Base-by-base conservation (phyloP, 805 yeast genomes). In the Candida vartiovaarae region DNA sequence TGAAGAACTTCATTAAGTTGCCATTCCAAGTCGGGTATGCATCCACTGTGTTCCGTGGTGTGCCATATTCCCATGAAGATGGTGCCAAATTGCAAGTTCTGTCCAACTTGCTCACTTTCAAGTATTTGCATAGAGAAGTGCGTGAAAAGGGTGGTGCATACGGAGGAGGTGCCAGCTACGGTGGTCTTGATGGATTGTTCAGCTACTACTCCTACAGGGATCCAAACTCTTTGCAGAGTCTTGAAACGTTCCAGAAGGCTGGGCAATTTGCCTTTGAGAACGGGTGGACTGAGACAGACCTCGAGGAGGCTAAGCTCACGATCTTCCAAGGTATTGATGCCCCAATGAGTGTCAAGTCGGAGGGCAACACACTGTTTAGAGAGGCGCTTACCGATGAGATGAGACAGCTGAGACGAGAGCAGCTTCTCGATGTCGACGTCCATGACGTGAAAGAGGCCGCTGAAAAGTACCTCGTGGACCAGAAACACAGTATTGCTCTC, bases 111-210 rank as follows among this genome's bases (percentile, higher is more conserved):
- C 62, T 89, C 52, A 82, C 95, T 0, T 90, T 83, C 64, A 86
- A 84, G 57, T 78, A 85, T 52, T 67, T 93, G 39, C 99, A 93
- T 62, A 76, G 87, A 9, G 95, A 89, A 50, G 80, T 93, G 33
- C 76, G 99, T 52, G 99, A 93, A 59, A 80, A 91, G 56, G 96
- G 96, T 45, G 99, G 99, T 46, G 99, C 99, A 0, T 93, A 93
- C 59, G 99, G 99, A 6, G 98, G 96, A 5, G 99, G 99, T 4
- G 84, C 95, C 4, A 66, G 76, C 6, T 93, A 82, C 61, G 85
- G 82, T 59, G 88, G 91, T 0, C 60, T 86, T 24, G 87, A 84
- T 40, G 98, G 97, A 0, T 55, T 81, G 3, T 78, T 91, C 56
- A 75, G 84, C 31, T 88, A 74, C 65, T 93, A 84, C 65, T 89